These are phyloP conservation scores for Pistacia vera DNA, from an alignment of 345 rosid genomes.

Conservation along the genomic window DNA sequence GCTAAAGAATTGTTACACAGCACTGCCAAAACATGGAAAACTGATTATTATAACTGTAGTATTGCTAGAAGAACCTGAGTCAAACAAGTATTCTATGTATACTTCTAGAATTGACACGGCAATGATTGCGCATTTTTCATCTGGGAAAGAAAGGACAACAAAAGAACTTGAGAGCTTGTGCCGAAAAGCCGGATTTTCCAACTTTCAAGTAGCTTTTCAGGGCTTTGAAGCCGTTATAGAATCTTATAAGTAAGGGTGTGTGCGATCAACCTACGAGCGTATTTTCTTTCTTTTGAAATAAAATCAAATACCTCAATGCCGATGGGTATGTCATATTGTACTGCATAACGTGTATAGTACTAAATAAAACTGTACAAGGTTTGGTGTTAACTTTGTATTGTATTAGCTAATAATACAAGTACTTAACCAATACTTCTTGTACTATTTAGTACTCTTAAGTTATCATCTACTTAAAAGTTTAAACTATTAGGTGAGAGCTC, in stretches of 20 bases:
- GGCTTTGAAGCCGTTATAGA: neutral
- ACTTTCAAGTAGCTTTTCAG: neutral
- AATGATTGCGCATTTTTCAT: neutral
- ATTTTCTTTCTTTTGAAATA: conserved; percentile 14
- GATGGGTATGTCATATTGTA: too few relatives aligned
- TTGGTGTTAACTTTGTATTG: too few relatives aligned
- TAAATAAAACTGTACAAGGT: too few relatives aligned
- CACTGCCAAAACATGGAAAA: conserved; percentile 77
- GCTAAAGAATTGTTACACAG: conserved; percentile 72
- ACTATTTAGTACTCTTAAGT: too few relatives aligned
- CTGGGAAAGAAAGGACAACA: neutral
- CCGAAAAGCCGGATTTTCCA: neutral
- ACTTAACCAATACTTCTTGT: too few relatives aligned
- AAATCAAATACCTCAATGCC: too few relatives aligned
- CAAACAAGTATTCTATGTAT: neutral
- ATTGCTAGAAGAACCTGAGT: neutral
- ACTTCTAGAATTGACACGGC: neutral
- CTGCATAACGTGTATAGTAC: too few relatives aligned
- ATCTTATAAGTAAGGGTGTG: neutral
- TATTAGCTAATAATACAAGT: too few relatives aligned
- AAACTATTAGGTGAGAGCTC: too few relatives aligned
- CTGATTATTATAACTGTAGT: conserved; percentile 68
- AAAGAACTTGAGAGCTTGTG: neutral
- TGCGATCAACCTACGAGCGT: too few relatives aligned
- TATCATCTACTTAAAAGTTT: too few relatives aligned